These are phyloP conservation scores for Gonapodya prolifera DNA, from an alignment of 192 early-diverging fungal genomes.

Conservation along the genomic window DNA sequence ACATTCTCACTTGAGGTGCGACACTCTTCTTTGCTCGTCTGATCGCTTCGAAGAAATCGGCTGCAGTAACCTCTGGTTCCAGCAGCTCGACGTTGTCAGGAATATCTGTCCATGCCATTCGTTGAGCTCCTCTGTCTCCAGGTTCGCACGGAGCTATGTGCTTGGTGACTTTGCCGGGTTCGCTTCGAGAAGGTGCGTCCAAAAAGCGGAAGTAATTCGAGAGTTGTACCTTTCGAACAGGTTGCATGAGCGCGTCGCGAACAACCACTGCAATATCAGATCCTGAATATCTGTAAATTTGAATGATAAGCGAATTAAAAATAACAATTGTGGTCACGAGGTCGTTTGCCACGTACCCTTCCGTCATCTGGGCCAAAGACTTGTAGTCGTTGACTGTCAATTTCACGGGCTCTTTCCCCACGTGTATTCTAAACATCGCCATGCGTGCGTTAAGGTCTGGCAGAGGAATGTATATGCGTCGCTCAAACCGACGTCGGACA, in stretches of 20 bases:
- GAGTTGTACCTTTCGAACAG: constrained; percentile 86
- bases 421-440: constrained; percentile 84
- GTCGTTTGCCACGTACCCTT: constrained; percentile 37
- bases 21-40: constrained; percentile 61
- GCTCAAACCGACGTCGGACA: constrained; percentile 93
- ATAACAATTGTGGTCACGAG: neutral
- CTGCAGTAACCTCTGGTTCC: constrained; percentile 76
- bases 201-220: constrained; percentile 83
- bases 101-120: constrained; percentile 81
- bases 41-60: constrained; percentile 78
- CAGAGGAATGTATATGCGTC: constrained; percentile 94
- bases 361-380: constrained; percentile 64
- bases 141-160: constrained; percentile 90
- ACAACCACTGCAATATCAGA: constrained; percentile 93
- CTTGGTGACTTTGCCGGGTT: constrained; percentile 29
- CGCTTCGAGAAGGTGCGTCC: constrained; percentile 39
- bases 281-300: constrained; percentile 59
- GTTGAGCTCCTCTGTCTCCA: constrained; percentile 71
- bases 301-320: neutral
- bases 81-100: constrained; percentile 62
- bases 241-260: constrained; percentile 94
- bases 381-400: constrained; percentile 59
- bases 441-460: constrained; percentile 79
- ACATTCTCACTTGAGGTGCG: neutral
- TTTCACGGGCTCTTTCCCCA: constrained; percentile 81